Conservation (phyloP, 192 early-diverging fungal genomes). For the Coemansia sp. region DNA sequence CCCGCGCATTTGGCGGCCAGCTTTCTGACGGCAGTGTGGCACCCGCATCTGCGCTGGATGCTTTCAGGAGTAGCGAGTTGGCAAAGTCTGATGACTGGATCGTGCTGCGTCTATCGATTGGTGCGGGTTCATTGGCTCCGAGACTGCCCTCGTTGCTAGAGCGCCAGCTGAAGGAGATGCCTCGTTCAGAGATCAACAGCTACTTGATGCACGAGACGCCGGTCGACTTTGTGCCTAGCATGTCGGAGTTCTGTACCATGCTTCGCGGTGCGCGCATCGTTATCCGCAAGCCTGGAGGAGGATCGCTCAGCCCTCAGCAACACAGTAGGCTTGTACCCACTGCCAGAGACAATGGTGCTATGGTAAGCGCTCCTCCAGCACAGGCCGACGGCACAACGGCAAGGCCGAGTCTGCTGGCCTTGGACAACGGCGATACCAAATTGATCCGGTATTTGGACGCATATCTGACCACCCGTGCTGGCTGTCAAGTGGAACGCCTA, state of each 20-base stretch:
- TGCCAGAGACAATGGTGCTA: neutral
- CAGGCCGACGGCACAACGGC: neutral
- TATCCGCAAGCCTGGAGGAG: conserved; percentile 18
- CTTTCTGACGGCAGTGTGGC: neutral
- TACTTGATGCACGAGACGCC: conserved; percentile 19
- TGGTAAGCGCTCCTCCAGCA: neutral
- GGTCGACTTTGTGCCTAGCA: conserved; percentile 11
- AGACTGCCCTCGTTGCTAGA: neutral
- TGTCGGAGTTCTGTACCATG: conserved; percentile 42
- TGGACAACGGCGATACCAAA: neutral
- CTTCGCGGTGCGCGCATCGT: conserved; percentile 36
- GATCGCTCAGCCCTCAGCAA: too few species aligned
- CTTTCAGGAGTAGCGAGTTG: neutral
- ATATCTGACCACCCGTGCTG: conserved; percentile 17
- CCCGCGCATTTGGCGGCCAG: conserved; percentile 7
- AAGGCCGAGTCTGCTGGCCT: neutral
- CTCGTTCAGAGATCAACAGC: conserved; percentile 17
- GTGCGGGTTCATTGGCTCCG: conserved; percentile 10
- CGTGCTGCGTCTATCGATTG: conserved; percentile 19
- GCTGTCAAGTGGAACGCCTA: conserved; percentile 33
- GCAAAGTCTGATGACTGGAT: conserved; percentile 26
- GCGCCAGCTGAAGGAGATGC: neutral
- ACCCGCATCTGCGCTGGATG: neutral
- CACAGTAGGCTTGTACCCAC: neutral
- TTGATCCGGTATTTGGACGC: conserved; percentile 16